Evolutionary conservation across 148 eudicot genomes (phyloP).

Genomic region (Dianthus caryophyllus): DNA sequence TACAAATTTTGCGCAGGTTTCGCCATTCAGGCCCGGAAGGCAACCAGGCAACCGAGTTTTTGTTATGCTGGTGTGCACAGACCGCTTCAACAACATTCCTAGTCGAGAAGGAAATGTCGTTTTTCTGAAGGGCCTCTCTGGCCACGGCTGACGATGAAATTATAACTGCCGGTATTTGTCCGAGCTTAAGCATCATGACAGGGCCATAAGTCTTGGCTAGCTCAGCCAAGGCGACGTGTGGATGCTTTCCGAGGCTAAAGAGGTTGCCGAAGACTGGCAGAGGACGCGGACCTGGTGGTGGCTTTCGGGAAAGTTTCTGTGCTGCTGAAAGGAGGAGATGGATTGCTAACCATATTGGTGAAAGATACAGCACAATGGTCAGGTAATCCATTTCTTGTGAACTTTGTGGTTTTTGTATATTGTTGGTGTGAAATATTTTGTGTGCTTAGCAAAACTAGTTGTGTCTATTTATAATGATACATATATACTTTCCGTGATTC

Average conservation of each 20-base stretch:
- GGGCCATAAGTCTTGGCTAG: conserved; percentile 27
- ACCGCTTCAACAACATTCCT: conserved; percentile 19
- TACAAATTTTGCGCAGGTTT: conserved; percentile 20
- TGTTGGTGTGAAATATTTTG: neutral
- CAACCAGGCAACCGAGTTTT: conserved; percentile 17
- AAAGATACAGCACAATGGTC: conserved; percentile 20
- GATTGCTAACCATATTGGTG: conserved; percentile 18
- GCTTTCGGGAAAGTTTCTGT: conserved; percentile 8
- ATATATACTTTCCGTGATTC: no score
- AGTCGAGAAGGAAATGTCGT: conserved; percentile 17
- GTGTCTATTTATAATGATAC: no score
- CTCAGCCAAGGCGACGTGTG: conserved; percentile 22
- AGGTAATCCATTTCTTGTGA: conserved; percentile 23
- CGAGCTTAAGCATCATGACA: conserved; percentile 25
- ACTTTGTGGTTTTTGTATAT: neutral
- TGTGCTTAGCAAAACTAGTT: neutral
- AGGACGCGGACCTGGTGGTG: conserved; percentile 25
- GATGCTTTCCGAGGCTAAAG: conserved; percentile 25
- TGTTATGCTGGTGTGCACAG: conserved; percentile 16
- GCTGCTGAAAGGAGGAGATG: conserved; percentile 11
- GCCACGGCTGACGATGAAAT: conserved; percentile 23
- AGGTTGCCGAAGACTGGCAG: conserved; percentile 25
- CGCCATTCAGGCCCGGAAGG: conserved; percentile 16
- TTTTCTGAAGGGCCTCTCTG: conserved; percentile 27
- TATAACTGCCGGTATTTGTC: conserved; percentile 21